These are phyloP conservation scores for Vigna hirtella DNA, from an alignment of 306 rosid genomes.

Conservation along the genomic window DNA sequence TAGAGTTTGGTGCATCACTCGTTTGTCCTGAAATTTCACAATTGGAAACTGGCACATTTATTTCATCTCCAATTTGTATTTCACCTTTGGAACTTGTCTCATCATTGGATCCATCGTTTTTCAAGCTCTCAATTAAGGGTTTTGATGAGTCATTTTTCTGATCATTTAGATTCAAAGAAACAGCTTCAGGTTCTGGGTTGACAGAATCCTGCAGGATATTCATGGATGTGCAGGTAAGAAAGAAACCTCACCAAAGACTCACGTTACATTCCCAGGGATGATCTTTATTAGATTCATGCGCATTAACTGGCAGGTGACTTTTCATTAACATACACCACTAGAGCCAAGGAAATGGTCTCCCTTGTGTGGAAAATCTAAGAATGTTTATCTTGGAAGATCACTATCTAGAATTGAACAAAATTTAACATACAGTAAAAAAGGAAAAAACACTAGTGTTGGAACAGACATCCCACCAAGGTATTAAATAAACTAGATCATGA, in stretches of 20 bases:
- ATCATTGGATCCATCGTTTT: conserved; percentile 44
- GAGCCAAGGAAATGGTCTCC: conserved; percentile 14
- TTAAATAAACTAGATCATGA: background rate
- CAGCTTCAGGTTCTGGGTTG: conserved; percentile 44
- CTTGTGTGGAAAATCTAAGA: conserved; percentile 24
- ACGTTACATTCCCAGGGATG: background rate
- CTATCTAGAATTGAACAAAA: conserved; percentile 3
- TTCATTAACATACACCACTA: background rate
- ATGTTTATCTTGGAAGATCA: conserved; percentile 21
- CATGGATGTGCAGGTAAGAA: conserved; percentile 2
- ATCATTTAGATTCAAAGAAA: conserved; percentile 19
- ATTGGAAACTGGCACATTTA: conserved; percentile 33
- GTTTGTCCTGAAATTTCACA: conserved; percentile 41
- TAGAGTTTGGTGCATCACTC: conserved; percentile 45
- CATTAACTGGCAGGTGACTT: too few relatives aligned
- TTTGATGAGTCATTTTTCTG: conserved; percentile 38
- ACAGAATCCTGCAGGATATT: conserved; percentile 54
- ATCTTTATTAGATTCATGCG: background rate
- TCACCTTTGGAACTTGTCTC: conserved; percentile 42
- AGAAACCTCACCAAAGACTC: conserved; percentile 13
- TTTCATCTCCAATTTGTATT: conserved; percentile 25
- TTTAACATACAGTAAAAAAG: background rate
- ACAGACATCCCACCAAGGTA: conserved; percentile 6
- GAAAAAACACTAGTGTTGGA: background rate
- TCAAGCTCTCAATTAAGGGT: conserved; percentile 42